phyloP scores from a whole-genome alignment of 2,329 filamentous ascomycete species.

The Beauveria bassiana region DNA sequence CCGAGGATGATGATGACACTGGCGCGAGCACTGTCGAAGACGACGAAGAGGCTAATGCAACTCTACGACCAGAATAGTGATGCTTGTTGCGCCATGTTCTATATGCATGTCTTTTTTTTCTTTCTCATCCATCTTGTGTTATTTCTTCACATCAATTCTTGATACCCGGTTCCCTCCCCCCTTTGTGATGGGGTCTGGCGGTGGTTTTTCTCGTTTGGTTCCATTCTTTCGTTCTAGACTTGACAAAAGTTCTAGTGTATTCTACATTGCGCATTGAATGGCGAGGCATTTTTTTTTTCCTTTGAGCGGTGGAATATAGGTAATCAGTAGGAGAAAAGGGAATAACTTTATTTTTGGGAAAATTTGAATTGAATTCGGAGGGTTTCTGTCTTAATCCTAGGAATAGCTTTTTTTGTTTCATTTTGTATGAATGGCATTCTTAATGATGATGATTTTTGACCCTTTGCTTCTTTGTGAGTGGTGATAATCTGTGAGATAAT shows the following conservation, averaged over 20 bases:
- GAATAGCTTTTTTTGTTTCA: neutral
- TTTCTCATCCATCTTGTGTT: neutral
- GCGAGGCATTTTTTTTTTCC: neutral
- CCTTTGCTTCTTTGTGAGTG: too few relatives aligned
- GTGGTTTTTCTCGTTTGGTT: neutral
- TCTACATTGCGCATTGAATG: neutral
- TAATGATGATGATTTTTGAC: neutral
- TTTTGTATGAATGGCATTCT: neutral
- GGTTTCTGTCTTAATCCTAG: neutral
- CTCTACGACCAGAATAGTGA: constrained; percentile 23
- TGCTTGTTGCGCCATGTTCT: neutral
- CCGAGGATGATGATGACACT: constrained; percentile 20
- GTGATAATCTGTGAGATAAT: too few relatives aligned
- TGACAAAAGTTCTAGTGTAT: neutral
- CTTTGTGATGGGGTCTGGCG: neutral
- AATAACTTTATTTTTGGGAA: neutral
- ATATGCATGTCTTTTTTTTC: neutral
- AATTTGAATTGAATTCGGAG: neutral
- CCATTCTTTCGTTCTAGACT: too few relatives aligned
- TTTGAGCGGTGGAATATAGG: neutral
- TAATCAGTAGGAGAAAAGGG: neutral
- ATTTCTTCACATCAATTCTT: neutral
- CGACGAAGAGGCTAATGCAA: constrained; percentile 27
- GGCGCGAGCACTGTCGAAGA: constrained; percentile 21
- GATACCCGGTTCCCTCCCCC: neutral